Conservation (phyloP, 345 rosid genomes). For the Theobroma cacao region DNA sequence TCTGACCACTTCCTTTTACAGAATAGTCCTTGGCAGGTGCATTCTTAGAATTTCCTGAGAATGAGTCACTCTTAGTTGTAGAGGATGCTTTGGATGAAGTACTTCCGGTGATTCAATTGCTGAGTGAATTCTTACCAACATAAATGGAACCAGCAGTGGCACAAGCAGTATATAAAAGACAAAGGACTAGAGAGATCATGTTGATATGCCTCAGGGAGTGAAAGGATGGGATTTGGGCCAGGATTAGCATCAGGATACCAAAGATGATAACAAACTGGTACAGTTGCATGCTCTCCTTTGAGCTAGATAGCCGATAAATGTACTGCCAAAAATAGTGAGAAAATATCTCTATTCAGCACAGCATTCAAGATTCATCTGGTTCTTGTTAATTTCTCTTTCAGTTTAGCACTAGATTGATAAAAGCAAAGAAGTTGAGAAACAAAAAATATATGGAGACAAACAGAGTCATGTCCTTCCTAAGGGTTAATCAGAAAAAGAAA, state of each 20-base stretch:
- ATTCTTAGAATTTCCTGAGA: conserved; percentile 37
- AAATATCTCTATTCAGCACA: neutral
- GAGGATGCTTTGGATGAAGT: neutral
- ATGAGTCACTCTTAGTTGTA: no score
- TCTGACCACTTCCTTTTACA: conserved; percentile 21
- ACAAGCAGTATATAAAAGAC: conserved; percentile 44
- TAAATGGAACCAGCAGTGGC: conserved; percentile 35
- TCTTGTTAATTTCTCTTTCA: no score
- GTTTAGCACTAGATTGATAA: no score
- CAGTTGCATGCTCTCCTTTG: conserved; percentile 30
- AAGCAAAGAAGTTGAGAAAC: no score
- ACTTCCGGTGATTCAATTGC: neutral
- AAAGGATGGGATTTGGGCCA: conserved; percentile 66
- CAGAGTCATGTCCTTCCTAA: no score
- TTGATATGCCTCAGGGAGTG: conserved; percentile 59
- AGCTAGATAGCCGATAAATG: neutral
- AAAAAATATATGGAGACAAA: no score
- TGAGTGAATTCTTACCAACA: conserved; percentile 22
- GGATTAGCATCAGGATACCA: conserved; percentile 19
- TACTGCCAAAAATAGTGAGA: no score
- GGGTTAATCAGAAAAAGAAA: no score
- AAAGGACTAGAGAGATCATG: conserved; percentile 40
- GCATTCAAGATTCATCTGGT: no score
- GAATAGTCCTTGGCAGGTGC: conserved; percentile 42
- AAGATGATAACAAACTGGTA: conserved; percentile 46